Evolutionary conservation across 1,284 basidiomycete species (phyloP).

Genomic region (Ceratobasidium sp.): DNA sequence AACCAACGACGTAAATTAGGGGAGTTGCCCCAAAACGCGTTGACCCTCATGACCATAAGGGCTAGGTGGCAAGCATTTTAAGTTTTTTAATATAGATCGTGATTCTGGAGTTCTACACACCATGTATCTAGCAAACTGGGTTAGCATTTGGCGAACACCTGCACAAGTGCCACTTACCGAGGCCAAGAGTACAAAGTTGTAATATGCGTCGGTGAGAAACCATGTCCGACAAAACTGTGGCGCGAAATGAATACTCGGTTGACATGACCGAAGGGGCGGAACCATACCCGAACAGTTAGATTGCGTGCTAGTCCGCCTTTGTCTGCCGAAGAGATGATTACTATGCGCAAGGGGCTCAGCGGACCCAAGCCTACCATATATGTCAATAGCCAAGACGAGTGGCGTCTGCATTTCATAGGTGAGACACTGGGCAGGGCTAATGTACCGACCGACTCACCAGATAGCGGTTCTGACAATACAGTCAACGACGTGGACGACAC

Average conservation of each 20-base stretch:
- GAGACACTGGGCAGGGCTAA: too few species aligned
- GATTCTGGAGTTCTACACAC: too few species aligned
- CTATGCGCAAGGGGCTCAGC: neutral
- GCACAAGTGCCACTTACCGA: neutral
- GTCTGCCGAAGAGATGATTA: neutral
- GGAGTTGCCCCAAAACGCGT: constrained; percentile 19
- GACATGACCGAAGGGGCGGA: too few species aligned
- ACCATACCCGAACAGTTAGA: neutral
- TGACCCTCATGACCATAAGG: constrained; percentile 24
- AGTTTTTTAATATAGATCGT: too few species aligned
- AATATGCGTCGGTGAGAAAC: constrained; percentile 26
- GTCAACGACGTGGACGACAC: neutral
- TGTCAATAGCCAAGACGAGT: constrained; percentile 15
- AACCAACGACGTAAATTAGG: neutral
- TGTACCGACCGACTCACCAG: neutral
- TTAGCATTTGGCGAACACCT: neutral
- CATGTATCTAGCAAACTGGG: constrained; percentile 6
- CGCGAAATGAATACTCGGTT: neutral
- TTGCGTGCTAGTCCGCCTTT: constrained; percentile 11
- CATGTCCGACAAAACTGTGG: constrained; percentile 20
- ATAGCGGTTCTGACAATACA: constrained; percentile 13
- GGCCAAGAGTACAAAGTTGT: constrained; percentile 31
- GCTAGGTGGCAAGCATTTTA: neutral
- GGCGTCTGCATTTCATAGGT: constrained; percentile 2
- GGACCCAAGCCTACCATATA: constrained; percentile 6